These are phyloP conservation scores for Pistacia integerrima DNA, from an alignment of 345 rosid genomes.

Conservation along the genomic window DNA sequence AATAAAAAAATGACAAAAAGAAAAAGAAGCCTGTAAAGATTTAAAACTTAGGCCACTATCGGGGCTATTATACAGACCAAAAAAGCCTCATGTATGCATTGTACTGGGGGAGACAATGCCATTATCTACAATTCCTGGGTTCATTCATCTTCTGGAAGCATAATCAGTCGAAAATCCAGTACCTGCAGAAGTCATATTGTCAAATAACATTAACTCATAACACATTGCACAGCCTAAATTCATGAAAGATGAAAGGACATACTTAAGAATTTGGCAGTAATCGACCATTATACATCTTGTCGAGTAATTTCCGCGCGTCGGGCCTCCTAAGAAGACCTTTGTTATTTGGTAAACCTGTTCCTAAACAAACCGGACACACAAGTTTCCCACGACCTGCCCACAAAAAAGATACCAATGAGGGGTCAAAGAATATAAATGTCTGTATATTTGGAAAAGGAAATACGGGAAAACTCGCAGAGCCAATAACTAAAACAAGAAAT, in stretches of 20 bases:
- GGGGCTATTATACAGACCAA: not conserved
- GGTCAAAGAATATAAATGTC: not conserved
- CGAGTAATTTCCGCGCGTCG: constrained; percentile 75
- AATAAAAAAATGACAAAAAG: not conserved
- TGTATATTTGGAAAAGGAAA: not conserved
- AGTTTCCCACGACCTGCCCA: constrained; percentile 89
- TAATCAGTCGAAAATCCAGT: not conserved
- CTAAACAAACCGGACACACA: constrained; percentile 90
- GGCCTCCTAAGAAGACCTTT: constrained; percentile 95
- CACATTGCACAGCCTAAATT: not conserved
- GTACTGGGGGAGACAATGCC: not conserved
- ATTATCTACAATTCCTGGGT: not conserved
- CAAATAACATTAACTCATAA: not conserved
- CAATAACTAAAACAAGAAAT: not conserved
- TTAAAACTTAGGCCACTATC: not conserved
- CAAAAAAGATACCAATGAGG: constrained; percentile 7
- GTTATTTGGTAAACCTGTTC: constrained; percentile 91
- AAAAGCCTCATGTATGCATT: not conserved
- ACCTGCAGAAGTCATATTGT: constrained; percentile 1
- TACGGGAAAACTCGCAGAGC: no score
- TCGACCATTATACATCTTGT: constrained; percentile 93
- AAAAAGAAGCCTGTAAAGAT: not conserved
- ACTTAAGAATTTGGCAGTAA: constrained; percentile 72
- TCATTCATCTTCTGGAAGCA: not conserved
- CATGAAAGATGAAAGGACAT: constrained; percentile 14